Evolutionary conservation across 2,329 filamentous ascomycete genomes (phyloP).

Genomic region (Calonectria honghensis): DNA sequence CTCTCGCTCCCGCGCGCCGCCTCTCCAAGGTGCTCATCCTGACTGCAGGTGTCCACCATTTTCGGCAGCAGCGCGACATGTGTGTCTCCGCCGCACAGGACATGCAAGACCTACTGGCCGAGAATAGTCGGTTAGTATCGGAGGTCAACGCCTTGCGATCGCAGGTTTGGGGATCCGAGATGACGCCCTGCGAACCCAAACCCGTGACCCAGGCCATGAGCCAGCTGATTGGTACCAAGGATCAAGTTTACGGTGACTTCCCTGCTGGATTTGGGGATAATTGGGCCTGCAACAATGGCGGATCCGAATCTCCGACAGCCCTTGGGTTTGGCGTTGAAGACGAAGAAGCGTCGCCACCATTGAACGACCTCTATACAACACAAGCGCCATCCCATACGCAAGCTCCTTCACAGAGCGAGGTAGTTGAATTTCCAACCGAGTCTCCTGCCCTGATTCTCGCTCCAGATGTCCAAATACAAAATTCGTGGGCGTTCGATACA

Average conservation of each 20-base stretch:
- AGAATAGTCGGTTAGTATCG: neutral
- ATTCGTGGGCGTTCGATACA: neutral
- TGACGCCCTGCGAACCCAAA: neutral
- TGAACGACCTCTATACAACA: neutral
- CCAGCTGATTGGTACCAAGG: neutral
- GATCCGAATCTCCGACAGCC: neutral
- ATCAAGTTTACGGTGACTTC: conserved; percentile 5
- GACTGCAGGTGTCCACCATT: neutral
- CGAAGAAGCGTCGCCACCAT: neutral
- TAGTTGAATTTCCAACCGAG: neutral
- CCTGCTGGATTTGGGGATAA: neutral
- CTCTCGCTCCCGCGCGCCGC: neutral
- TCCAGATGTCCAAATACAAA: neutral
- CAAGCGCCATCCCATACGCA: neutral
- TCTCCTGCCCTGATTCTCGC: neutral
- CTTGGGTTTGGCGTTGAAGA: neutral
- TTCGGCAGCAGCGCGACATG: conserved; percentile 14
- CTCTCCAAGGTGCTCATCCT: conserved; percentile 15
- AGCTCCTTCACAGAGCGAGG: neutral
- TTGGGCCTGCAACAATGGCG: neutral
- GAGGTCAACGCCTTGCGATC: conserved; percentile 13
- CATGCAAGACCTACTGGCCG: neutral
- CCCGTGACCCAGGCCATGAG: neutral
- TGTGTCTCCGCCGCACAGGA: neutral
- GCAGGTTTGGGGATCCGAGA: conserved; percentile 8